These are phyloP conservation scores for Pseudisothecium myosuroides DNA, from an alignment of 225 moss, liverwort and hornwort genomes.

Conservation along the genomic window DNA sequence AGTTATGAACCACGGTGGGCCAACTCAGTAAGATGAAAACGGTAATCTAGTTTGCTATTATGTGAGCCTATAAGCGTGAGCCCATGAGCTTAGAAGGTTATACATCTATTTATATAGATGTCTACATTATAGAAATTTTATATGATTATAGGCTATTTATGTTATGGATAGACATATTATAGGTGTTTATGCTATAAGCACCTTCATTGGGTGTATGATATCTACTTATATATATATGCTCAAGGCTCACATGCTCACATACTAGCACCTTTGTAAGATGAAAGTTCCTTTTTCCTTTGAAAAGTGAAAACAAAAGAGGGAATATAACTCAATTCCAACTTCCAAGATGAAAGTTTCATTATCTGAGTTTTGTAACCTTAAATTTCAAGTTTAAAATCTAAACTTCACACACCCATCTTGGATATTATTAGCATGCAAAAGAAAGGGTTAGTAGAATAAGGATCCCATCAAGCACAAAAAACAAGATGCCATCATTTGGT, in stretches of 20 bases:
- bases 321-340: not conserved
- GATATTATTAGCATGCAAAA: not conserved
- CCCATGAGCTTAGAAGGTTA: too few relatives aligned
- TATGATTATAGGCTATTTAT: too few relatives aligned
- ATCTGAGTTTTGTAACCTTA: accelerated
- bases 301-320: not conserved
- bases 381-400: not conserved
- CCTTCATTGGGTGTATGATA: too few relatives aligned
- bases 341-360: not conserved
- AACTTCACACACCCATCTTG: not conserved
- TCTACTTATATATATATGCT: too few relatives aligned
- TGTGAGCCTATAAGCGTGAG: too few relatives aligned
- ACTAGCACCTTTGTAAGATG: too few relatives aligned
- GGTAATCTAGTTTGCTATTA: too few relatives aligned
- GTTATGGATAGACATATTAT: too few relatives aligned
- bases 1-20: not conserved
- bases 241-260: too few relatives aligned
- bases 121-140: too few relatives aligned
- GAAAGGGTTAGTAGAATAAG: not conserved
- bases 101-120: too few relatives aligned
- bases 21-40: not conserved
- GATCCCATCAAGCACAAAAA: not conserved
- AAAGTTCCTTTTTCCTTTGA: not conserved
- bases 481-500: not conserved
- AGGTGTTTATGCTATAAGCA: too few relatives aligned